These are phyloP conservation scores for Epichloe sp. DNA, from an alignment of 2,329 filamentous ascomycete species.

Conservation along the genomic window DNA sequence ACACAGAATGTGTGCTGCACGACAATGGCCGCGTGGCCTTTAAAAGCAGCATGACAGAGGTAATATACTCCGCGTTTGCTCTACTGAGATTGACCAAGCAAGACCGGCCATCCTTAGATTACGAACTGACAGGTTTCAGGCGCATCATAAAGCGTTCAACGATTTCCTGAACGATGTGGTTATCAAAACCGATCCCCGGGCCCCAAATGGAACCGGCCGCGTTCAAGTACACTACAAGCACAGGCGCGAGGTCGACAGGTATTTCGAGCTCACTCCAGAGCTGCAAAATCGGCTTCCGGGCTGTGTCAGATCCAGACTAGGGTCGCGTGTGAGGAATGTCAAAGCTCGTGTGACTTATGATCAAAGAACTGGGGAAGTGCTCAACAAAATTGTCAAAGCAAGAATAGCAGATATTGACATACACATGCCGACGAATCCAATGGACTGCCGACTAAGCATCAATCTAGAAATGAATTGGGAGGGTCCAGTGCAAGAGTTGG, in stretches of 20 bases:
- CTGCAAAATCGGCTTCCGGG: slow-evolving; percentile 49
- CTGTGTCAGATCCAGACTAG: slow-evolving; percentile 46
- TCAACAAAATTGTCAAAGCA: slow-evolving; percentile 82
- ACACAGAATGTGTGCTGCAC: slow-evolving; percentile 57
- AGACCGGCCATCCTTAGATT: no score
- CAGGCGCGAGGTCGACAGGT: slow-evolving; percentile 68
- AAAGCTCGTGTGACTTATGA: slow-evolving; percentile 58
- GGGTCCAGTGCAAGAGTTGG: slow-evolving; percentile 48
- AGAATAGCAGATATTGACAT: slow-evolving; percentile 83
- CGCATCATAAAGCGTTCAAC: slow-evolving; percentile 74
- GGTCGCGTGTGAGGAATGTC: slow-evolving; percentile 30
- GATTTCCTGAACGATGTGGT: slow-evolving; percentile 66
- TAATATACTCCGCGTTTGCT: slow-evolving; percentile 27
- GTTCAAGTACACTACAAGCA: slow-evolving; percentile 69
- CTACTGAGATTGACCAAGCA: neutral
- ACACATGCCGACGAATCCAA: slow-evolving; percentile 59
- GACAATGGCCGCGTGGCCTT: slow-evolving; percentile 54
- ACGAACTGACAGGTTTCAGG: slow-evolving; percentile 29
- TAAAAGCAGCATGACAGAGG: slow-evolving; percentile 81
- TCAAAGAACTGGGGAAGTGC: slow-evolving; percentile 53
- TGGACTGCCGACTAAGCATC: slow-evolving; percentile 88
- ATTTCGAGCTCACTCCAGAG: slow-evolving; percentile 58
- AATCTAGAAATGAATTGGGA: slow-evolving; percentile 88
- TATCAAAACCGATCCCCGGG: slow-evolving; percentile 41
- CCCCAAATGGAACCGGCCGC: slow-evolving; percentile 32